Conservation (phyloP, 2,329 filamentous ascomycete species). For the Neobulgaria alba region DNA sequence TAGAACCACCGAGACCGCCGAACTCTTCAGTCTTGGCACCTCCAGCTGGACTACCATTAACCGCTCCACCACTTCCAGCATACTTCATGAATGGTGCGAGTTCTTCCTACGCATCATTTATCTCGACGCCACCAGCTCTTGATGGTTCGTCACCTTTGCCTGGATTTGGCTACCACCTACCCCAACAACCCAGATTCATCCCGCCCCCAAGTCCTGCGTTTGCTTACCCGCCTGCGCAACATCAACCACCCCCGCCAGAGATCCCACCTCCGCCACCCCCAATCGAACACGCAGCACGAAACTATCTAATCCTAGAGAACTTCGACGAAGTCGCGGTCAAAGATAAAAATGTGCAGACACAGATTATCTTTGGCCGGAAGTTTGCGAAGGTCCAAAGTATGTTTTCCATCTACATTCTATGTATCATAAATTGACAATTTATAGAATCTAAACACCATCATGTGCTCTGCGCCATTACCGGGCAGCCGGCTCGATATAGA, state of each 20-base stretch:
- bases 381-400: constrained; percentile 38
- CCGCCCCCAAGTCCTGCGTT: neutral
- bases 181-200: constrained; percentile 13
- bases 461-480: constrained; percentile 72
- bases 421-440: constrained; percentile 7
- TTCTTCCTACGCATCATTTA: constrained; percentile 6
- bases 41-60: constrained; percentile 14
- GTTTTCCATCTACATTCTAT: no score
- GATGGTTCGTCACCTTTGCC: constrained; percentile 25
- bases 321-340: constrained; percentile 42
- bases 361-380: constrained; percentile 46
- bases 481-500: constrained; percentile 69
- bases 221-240: constrained; percentile 13
- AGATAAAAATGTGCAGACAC: constrained; percentile 45
- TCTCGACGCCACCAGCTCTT: constrained; percentile 16
- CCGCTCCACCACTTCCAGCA: constrained; percentile 15
- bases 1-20: constrained; percentile 10
- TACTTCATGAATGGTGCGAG: constrained; percentile 5
- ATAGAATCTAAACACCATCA: constrained; percentile 13
- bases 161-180: constrained; percentile 26
- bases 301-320: constrained; percentile 49
- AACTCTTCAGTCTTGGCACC: constrained; percentile 20
- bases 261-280: constrained; percentile 22
- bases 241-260: constrained; percentile 10
- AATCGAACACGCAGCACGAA: constrained; percentile 44